These are phyloP conservation scores for Mangifera indica DNA, from an alignment of 345 rosid genomes.

Conservation along the genomic window DNA sequence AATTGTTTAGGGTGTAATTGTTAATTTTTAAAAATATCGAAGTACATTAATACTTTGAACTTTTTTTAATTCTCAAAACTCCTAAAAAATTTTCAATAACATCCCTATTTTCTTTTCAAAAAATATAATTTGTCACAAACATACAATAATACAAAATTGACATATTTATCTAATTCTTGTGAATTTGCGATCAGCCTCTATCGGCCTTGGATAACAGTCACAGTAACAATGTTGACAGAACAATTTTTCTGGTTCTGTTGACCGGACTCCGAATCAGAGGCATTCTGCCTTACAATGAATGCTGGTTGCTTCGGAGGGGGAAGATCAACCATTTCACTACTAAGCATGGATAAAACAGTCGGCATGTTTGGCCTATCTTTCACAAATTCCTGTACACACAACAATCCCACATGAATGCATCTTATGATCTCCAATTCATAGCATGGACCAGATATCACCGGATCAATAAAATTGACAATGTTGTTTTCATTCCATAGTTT, in stretches of 20 bases:
- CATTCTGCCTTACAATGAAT: neutral
- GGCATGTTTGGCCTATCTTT: slow-evolving; percentile 22
- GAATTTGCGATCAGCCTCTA: too few species aligned
- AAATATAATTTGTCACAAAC: too few species aligned
- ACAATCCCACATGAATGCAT: slow-evolving; percentile 26
- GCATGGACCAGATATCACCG: neutral
- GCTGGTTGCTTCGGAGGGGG: neutral
- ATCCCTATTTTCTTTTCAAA: too few species aligned
- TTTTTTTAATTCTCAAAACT: too few species aligned
- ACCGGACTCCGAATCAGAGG: neutral
- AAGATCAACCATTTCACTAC: slow-evolving; percentile 9
- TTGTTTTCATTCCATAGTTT: slow-evolving; percentile 25
- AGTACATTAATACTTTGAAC: too few species aligned
- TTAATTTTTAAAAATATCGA: too few species aligned
- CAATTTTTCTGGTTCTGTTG: neutral
- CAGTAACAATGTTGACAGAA: neutral
- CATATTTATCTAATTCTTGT: too few species aligned
- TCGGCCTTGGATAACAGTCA: neutral
- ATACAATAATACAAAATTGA: too few species aligned
- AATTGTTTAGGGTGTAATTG: too few species aligned
- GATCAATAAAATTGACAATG: slow-evolving; percentile 7
- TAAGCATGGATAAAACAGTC: slow-evolving; percentile 22
- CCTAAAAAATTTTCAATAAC: too few species aligned
- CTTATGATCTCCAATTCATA: neutral
- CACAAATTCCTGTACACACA: slow-evolving; percentile 23